Evolutionary conservation across 1,284 basidiomycete genomes (phyloP), one percentile per base, ranked within the genome.

Genomic region (Cronartium quercuum): DNA sequence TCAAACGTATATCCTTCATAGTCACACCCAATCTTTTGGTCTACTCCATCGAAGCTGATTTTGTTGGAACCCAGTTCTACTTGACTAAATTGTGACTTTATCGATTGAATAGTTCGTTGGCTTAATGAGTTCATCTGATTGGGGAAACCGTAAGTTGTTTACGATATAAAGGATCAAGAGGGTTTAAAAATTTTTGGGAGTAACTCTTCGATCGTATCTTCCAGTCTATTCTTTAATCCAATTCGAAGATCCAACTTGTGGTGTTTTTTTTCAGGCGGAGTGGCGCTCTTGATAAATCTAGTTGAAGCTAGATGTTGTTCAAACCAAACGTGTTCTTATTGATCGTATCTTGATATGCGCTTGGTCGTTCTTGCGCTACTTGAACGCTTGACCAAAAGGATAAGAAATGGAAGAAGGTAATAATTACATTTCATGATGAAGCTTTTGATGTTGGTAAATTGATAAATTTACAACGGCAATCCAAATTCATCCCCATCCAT

Each of bases 191-290:
- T 71, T 18, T 15, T 15, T n/a, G 51, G 42, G 29, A 71, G 37
- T 24, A 71, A 44, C 9, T 64, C 68, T 24, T 71, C 68, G 21
- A 71, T 63, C n/a, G 67, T 61, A 42, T 63, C 61, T n/a, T 63
- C 60, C 7, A 71, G 42, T 15, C 60, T 42, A n/a, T n/a, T n/a
- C 61, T 42, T 63, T 29, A 71, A 29, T 18, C n/a, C 68, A 1
- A 71, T 71, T n/a, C 57, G 68, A 64, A 71, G 68, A 21, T 51
- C 64, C 15, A 71, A 47, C 21, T 40, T 42, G 41, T 71, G 69
- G 15, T 47, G 34, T 24, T 55, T 13, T 21, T 44, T 34, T 9
- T 58, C 60, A 24, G 41, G n/a, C 37, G 29, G n/a, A n/a, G n/a
- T n/a, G n/a, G n/a, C n/a, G n/a, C n/a, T n/a, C n/a, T n/a, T n/a